phyloP scores from a whole-genome alignment of 768 basidiomycete species.

The Termitomyces sp. region DNA sequence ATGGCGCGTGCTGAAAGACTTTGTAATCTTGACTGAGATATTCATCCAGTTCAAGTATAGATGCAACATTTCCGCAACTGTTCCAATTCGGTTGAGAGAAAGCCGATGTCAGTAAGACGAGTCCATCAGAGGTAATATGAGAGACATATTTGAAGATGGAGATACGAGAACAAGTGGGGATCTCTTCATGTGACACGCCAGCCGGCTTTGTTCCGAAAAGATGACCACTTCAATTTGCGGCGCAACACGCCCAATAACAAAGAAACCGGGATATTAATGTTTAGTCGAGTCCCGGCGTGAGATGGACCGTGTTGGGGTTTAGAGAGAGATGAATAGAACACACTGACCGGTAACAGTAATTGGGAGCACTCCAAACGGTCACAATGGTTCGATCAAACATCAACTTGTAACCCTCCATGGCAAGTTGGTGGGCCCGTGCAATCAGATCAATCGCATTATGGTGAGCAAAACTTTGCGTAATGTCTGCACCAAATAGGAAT shows the following conservation, averaged over 20 bases:
- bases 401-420: constrained; percentile 96
- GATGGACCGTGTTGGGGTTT: neutral
- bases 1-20: constrained; percentile 87
- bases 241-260: neutral
- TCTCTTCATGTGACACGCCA: neutral
- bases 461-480: constrained; percentile 86
- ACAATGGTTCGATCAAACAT: constrained; percentile 97
- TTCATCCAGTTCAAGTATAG: constrained; percentile 92
- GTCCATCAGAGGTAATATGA: neutral
- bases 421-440: constrained; percentile 95
- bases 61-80: constrained; percentile 95
- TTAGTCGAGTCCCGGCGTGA: neutral
- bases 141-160: neutral
- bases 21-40: constrained; percentile 93
- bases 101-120: constrained; percentile 4
- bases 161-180: neutral
- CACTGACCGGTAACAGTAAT: constrained; percentile 93
- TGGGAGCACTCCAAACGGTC: constrained; percentile 97
- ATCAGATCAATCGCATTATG: constrained; percentile 92
- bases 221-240: neutral
- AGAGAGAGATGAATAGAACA: constrained; percentile 1
- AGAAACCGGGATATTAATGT: neutral
- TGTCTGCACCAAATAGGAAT: constrained; percentile 91
- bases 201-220: neutral
- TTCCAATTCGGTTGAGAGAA: neutral